Percentiles rank a stretch among this genome's conserved stretches.
phyloP scores from a whole-genome alignment of 257 asterid species.

The Coffea eugenioides region DNA sequence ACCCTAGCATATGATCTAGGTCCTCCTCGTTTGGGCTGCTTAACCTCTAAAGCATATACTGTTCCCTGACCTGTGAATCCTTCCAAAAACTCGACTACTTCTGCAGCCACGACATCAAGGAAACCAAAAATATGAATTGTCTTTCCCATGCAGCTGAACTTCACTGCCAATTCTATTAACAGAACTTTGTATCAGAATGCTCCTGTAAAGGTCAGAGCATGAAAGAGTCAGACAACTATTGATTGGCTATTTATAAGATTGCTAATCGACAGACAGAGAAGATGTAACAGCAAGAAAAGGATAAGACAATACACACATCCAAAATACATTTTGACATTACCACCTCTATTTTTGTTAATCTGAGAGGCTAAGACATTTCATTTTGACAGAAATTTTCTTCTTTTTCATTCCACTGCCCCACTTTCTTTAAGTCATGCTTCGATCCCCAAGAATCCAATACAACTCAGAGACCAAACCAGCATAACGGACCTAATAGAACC shows the following conservation, averaged over 20 bases:
- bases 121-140: constrained; percentile 51
- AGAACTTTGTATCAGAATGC: constrained; percentile 6
- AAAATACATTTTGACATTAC: no score
- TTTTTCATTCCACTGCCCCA: no score
- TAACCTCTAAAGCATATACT: constrained; percentile 59
- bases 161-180: neutral
- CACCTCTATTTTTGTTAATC: no score
- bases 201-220: neutral
- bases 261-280: neutral
- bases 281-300: no score
- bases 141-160: constrained; percentile 27
- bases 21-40: constrained; percentile 32
- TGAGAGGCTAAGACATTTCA: no score
- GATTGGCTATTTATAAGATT: neutral
- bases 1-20: constrained; percentile 63
- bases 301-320: no score
- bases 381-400: no score
- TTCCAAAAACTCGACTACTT: constrained; percentile 40
- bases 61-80: constrained; percentile 39
- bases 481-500: no score
- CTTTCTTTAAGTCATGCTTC: no score
- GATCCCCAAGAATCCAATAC: no score
- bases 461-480: no score
- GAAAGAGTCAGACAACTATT: neutral
- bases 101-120: constrained; percentile 42